Evolutionary conservation across 2,329 filamentous ascomycete species (phyloP), one percentile per base, ranked within the genome.

Genomic region (Thielaviopsis populi): DNA sequence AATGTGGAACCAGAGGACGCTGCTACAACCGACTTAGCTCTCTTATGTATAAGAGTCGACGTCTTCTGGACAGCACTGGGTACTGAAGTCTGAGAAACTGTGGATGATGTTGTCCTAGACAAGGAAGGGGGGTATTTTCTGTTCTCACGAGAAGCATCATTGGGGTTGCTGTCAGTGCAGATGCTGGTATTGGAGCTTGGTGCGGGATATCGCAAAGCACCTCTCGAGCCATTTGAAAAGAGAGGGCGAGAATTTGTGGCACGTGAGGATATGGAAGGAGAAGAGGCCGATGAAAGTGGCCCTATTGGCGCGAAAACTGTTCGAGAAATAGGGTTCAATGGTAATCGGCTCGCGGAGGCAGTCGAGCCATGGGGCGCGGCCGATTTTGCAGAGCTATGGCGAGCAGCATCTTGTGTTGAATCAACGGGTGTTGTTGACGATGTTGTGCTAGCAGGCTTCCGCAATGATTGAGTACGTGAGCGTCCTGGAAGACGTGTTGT

Each of bases 311-410:
- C 48, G 6, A 50, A 8, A 27, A 50, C 37, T 30, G 15, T 19
- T 3, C 37, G 71, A 27, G 73, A 70, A 59, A 70, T 68, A 40
- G 77, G 77, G 69, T 79, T 80, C 68, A 78, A 70, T 46, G 79
- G 79, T 40, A 82, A 72, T 46, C 79, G 75, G 69, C 76, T 82
- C 1, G 80, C 79, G 10, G 79, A 81, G 19, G 68, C 69, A 68
- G 71, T 53, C n/a, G 42, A 15, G 19, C 48, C 61, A 17, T 50
- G 63, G 15, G 59, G 27, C 10, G 50, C 24, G 27, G 37, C 11
- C 42, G 48, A 3, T 10, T 50, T 19, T 33, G 56, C 48, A 8
- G 43, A 22, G 46, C 22, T 76, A 64, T 75, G 73, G 30, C 70
- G 64, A 46, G 71, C 70, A 66, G 62, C 66, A 53, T 63, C 68